phyloP scores from a whole-genome alignment of 176 grass and related monocot species.

The Lolium perenne region DNA sequence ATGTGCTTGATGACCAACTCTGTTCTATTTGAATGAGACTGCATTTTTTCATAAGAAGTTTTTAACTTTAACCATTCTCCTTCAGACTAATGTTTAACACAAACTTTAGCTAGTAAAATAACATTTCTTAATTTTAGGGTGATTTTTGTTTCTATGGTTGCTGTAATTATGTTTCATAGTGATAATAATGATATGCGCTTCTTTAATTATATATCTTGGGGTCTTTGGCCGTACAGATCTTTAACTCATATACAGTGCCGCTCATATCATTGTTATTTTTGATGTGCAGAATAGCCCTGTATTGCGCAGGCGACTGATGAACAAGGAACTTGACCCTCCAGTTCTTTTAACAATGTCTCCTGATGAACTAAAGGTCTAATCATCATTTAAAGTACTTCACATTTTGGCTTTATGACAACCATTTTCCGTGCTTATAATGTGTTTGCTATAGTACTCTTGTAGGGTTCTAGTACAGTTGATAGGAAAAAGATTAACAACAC shows the following conservation, averaged over 20 bases:
- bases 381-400: slow-evolving; percentile 28
- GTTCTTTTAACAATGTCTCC: slow-evolving; percentile 88
- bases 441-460: neutral
- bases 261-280: slow-evolving; percentile 31
- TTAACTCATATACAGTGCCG: neutral
- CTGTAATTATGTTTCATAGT: neutral
- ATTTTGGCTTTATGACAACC: slow-evolving; percentile 13
- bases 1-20: neutral
- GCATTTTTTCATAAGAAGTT: neutral
- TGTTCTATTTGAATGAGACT: slow-evolving; percentile 8
- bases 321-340: slow-evolving; percentile 81
- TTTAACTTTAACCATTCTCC: neutral
- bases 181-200: neutral
- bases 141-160: neutral
- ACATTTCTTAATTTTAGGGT: slow-evolving; percentile 16
- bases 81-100: neutral
- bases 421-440: slow-evolving; percentile 22
- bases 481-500: neutral
- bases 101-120: slow-evolving; percentile 15
- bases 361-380: slow-evolving; percentile 84
- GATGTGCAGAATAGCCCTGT: slow-evolving; percentile 68
- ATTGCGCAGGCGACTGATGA: slow-evolving; percentile 75
- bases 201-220: slow-evolving; percentile 10
- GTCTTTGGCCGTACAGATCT: neutral
- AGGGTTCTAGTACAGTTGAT: slow-evolving; percentile 24